Percentiles rank a stretch among this genome's conserved stretches.
Evolutionary conservation across 2,329 filamentous ascomycete species (phyloP).

Genomic region (Colletotrichum spaethianum): DNA sequence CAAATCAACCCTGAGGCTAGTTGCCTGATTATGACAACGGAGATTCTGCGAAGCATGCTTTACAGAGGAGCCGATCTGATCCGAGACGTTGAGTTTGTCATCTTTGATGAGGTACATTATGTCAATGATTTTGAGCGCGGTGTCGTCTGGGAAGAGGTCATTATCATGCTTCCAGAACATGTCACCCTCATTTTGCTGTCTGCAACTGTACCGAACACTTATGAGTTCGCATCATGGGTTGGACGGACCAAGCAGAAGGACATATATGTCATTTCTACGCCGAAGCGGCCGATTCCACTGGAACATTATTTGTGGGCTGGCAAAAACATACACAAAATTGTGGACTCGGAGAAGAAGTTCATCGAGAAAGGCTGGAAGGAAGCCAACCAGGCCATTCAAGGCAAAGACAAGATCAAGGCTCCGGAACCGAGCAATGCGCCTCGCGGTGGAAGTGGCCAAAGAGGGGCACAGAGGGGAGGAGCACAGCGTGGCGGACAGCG

Average conservation of each 20-base stretch:
- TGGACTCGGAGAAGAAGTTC: constrained; percentile 92
- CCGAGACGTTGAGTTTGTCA: constrained; percentile 97
- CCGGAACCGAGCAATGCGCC: constrained; percentile 52
- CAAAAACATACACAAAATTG: constrained; percentile 94
- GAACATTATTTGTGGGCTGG: constrained; percentile 98
- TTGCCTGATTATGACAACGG: constrained; percentile 99
- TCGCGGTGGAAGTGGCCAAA: constrained; percentile 51
- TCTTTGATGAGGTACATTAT: constrained; percentile 99
- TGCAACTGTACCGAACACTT: constrained; percentile 95
- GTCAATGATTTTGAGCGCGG: constrained; percentile 96
- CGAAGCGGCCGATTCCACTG: constrained; percentile 92
- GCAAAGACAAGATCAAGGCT: constrained; percentile 82
- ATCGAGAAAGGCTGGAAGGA: constrained; percentile 95
- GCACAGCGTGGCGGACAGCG: constrained; percentile 58
- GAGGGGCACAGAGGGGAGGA: constrained; percentile 54
- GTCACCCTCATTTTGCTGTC: constrained; percentile 95
- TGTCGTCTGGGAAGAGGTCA: constrained; percentile 99
- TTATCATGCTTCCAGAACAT: constrained; percentile 98
- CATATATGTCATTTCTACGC: constrained; percentile 98
- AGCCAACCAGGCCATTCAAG: constrained; percentile 85
- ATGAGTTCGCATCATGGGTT: constrained; percentile 99
- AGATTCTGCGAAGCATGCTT: constrained; percentile 97
- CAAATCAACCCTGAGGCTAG: constrained; percentile 98
- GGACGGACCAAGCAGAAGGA: constrained; percentile 98
- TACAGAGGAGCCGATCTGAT: constrained; percentile 97